These are phyloP conservation scores for Licmophora abbreviata DNA, from an alignment of 108 stramenopile species.

Conservation along the genomic window DNA sequence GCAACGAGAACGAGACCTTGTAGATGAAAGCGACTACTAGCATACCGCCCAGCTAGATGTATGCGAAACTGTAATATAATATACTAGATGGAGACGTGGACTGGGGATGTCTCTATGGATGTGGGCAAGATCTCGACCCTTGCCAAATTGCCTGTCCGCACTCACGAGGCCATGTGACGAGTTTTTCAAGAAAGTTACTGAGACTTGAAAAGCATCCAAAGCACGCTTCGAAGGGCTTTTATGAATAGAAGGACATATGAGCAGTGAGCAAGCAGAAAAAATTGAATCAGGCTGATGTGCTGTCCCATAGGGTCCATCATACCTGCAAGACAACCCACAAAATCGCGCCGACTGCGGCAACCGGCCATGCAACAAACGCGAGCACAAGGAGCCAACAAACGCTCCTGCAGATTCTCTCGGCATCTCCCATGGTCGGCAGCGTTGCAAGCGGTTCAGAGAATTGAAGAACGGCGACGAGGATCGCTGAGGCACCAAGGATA, in stretches of 20 bases:
- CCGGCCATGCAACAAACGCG: constrained; percentile 34
- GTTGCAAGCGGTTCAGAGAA: no score
- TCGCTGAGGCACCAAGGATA: no score
- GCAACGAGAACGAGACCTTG: no score
- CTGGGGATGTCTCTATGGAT: background rate
- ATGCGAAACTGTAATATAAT: no score
- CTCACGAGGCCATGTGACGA: constrained; percentile 9
- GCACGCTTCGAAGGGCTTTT: constrained; percentile 12
- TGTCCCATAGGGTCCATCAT: background rate
- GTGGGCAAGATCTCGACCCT: background rate
- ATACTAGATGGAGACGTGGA: no score
- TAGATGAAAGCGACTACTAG: no score
- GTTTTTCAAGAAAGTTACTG: constrained; percentile 5
- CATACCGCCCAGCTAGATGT: no score
- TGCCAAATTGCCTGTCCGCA: constrained; percentile 11
- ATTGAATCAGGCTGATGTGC: background rate
- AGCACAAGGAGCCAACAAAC: constrained; percentile 25
- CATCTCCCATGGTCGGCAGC: no score
- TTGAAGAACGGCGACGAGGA: no score
- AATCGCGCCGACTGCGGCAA: constrained; percentile 17
- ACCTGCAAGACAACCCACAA: constrained; percentile 1
- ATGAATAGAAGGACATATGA: background rate
- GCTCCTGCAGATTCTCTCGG: no score
- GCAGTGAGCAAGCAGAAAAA: background rate
- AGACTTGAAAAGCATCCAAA: constrained; percentile 1